Base-by-base conservation (phyloP, 1,284 basidiomycete species). In the Austropuccinia psidii region DNA sequence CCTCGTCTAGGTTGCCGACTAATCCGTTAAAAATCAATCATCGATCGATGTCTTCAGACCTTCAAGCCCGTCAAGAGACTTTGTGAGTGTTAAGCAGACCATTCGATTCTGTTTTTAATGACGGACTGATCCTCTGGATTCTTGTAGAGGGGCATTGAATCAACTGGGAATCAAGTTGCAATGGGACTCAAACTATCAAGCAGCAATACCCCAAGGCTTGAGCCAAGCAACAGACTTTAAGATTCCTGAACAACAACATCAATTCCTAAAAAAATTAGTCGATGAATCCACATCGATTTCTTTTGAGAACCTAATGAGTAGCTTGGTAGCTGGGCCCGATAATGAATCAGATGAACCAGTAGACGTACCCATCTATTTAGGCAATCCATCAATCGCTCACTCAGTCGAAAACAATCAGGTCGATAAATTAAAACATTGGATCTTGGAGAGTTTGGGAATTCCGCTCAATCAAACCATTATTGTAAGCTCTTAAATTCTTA, bases 291-390 rank as follows among this genome's bases (percentile, higher is more conserved):
- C 39, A 49, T n/a, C 9, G 13, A 33, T 66, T 4, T 49, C 66
- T 1, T 39, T 19, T 3, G 39, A 29, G 1, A 24, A 57, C 29
- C 39, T 70, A 1, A 19, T 70, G 21, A 50, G 68, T 41, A 70
- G 68, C 21, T 27, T 70, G 5, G 9, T 70, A 3, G 68, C 68
- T 2, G 68, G 68, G 5, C 54, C 54, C 3, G 57, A 58, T 21
- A 70, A 61, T 45, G 68, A 70, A 29, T 7, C 55, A 7, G 68
- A 70, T 31, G 68, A 61, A 29, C 37, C 50, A 5, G 15, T 70
- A 4, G 68, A 70, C 21, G n/a, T 70, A 15, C 55, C 39, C 11
- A 24, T 69, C 5, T 33, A 45, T n/a, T 37, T 69, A 8, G 67
- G 54, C 29, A 29, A 21, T 21, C 17, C 31, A 15, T 9, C 29